Evolutionary conservation across 2,329 filamentous ascomycete species (phyloP).

Genomic region (Claviceps sp.): DNA sequence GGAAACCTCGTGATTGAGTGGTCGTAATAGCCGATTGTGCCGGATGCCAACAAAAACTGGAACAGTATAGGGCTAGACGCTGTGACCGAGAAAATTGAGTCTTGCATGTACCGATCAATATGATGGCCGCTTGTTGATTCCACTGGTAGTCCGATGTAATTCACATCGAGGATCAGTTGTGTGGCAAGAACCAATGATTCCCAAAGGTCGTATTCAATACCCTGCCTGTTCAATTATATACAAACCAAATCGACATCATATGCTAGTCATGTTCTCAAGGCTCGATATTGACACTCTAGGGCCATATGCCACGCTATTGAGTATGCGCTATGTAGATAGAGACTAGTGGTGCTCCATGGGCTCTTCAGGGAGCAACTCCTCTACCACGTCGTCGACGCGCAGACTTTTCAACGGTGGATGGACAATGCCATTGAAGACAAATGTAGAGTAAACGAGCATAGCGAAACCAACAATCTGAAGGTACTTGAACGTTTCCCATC

Average conservation of each 20-base stretch:
- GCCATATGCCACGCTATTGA: not conserved
- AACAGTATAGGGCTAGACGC: not conserved
- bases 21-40: no score
- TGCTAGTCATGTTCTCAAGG: not conserved
- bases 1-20: no score
- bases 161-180: not conserved
- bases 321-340: not conserved
- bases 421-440: slow-evolving; percentile 92
- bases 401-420: slow-evolving; percentile 64
- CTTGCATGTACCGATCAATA: not conserved
- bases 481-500: slow-evolving; percentile 98
- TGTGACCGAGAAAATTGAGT: not conserved
- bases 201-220: no score
- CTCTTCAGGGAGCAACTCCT: slow-evolving; percentile 64
- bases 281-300: not conserved
- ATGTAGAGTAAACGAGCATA: slow-evolving; percentile 88
- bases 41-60: no score
- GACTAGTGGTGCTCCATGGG: slow-evolving; percentile 56
- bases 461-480: slow-evolving; percentile 83
- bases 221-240: not conserved
- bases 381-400: slow-evolving; percentile 37
- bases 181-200: not conserved
- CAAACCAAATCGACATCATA: not conserved
- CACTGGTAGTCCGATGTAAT: not conserved
- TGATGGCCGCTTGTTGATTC: not conserved